phyloP scores from a whole-genome alignment of 2,329 filamentous ascomycete genomes.

The Aspergillus melleus region DNA sequence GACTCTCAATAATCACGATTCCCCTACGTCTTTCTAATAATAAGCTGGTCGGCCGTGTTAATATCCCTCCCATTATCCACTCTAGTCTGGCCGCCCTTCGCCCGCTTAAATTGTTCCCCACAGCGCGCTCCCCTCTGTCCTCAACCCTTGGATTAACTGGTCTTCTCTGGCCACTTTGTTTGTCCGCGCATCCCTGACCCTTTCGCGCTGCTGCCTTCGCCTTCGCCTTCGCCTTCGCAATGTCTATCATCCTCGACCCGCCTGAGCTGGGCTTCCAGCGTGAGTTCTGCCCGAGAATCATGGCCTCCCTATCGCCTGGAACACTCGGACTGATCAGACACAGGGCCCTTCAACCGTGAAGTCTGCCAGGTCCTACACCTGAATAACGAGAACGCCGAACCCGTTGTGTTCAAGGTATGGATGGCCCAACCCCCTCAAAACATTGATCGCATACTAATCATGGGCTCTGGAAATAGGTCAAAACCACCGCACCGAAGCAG shows the following conservation, averaged over 20 bases:
- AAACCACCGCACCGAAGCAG: conserved; percentile 99
- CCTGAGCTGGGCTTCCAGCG: conserved; percentile 90
- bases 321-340: conserved; percentile 25
- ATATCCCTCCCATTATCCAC: neutral
- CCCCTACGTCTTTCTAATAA: neutral
- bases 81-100: neutral
- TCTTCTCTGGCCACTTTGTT: conserved; percentile 6
- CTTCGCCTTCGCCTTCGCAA: conserved; percentile 51
- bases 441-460: conserved; percentile 27
- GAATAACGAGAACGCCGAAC: conserved; percentile 57
- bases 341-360: conserved; percentile 65
- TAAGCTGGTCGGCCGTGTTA: neutral
- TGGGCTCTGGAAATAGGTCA: conserved; percentile 64
- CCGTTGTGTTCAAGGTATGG: conserved; percentile 65
- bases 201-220: conserved; percentile 10
- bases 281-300: conserved; percentile 42
- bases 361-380: conserved; percentile 63
- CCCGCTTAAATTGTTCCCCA: conserved; percentile 4
- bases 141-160: neutral
- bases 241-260: conserved; percentile 95
- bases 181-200: conserved; percentile 4
- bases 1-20: neutral
- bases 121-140: neutral
- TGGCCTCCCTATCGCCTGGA: neutral
- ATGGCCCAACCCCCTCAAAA: conserved; percentile 5